Evolutionary conservation across 2,329 filamentous ascomycete species (phyloP), one percentile per base, ranked within the genome.

Genomic region (Chaetomiaceae sp.): DNA sequence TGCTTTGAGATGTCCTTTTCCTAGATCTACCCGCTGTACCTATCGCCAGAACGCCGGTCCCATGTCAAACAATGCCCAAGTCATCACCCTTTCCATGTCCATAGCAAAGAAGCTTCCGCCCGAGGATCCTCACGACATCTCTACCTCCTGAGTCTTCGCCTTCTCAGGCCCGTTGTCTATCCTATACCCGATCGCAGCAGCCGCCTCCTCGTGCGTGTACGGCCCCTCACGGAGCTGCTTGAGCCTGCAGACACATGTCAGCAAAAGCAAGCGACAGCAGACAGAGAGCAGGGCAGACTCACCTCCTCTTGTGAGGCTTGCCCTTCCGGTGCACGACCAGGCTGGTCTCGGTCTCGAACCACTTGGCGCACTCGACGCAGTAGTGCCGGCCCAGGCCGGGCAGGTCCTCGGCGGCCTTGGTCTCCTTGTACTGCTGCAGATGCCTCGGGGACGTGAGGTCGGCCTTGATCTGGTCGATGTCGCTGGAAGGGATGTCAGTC

Each of bases 221-320:
- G 90, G 88, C 64, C 89, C 89, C 65, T 95, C 90, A 59, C 83
- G 83, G 56, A 99, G 74, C 64, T 89, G 80, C 69, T 91, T 90
- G 50, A 95, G 73, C 68, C 92, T 95, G 59, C 9, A 14, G 15
- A 15, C 5, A n/a, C n/a, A 3, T 17, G 46, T 54, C 8, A 54
- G 46, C 2, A 39, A 25, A 4, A 19, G 27, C 11, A 1, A 22
- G 7, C 19, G 11, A 3, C 3, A 7, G 6, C n/a, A 19, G 19
- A 5, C 22, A 7, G 20, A 45, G n/a, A 2, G 27, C 7, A 36
- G 38, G 23, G 25, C 33, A 23, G 46, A 65, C 70, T 60, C 66
- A 90, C 89, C 88, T 87, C 76, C 91, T 83, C 81, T 91, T 96
- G 73, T 99, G 94, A 60, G 89, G 89, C 74, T 96, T 99, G 63